Percentiles rank a stretch among this genome's conserved stretches.
These are phyloP conservation scores for Mesotaenium endlicherianum DNA, from an alignment of 139 green algal genomes.

Conservation along the genomic window DNA sequence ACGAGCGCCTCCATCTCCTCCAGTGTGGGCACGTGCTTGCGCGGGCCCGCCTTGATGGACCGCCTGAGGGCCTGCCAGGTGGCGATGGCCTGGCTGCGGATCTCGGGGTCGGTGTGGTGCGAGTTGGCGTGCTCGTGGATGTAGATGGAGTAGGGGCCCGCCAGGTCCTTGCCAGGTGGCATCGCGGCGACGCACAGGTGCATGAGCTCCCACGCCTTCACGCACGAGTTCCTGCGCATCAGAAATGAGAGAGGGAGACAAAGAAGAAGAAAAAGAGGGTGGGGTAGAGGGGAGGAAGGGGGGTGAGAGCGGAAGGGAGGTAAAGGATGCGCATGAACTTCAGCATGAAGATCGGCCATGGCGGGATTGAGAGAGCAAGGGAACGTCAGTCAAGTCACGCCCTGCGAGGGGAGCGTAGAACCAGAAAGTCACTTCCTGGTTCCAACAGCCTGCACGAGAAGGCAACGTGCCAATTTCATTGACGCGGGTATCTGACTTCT, in stretches of 20 bases:
- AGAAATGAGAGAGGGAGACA: background rate
- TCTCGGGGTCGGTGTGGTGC: conserved; percentile 46
- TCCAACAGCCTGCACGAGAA: too few relatives aligned
- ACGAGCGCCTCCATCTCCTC: conserved; percentile 89
- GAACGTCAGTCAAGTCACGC: too few relatives aligned
- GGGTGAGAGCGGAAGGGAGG: too few relatives aligned
- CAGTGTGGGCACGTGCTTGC: conserved; percentile 75
- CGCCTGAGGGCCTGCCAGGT: conserved; percentile 82
- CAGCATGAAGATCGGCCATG: too few relatives aligned
- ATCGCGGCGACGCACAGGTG: conserved; percentile 75
- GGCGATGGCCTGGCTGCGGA: conserved; percentile 56
- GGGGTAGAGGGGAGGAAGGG: too few relatives aligned
- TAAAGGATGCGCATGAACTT: too few relatives aligned
- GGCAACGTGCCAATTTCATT: too few relatives aligned
- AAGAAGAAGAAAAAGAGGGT: background rate
- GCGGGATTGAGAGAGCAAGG: too few relatives aligned
- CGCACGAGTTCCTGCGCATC: conserved; percentile 4
- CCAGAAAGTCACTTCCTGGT: too few relatives aligned
- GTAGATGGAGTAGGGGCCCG: conserved; percentile 76
- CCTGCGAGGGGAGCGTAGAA: too few relatives aligned
- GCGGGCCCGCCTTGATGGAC: conserved; percentile 79
- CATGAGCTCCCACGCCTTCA: conserved; percentile 86
- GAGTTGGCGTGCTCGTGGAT: conserved; percentile 67
- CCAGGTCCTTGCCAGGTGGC: conserved; percentile 85
- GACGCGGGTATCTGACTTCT: too few relatives aligned